These are phyloP conservation scores for Sphenostylis stenocarpa DNA, from an alignment of 306 rosid genomes.

Conservation along the genomic window DNA sequence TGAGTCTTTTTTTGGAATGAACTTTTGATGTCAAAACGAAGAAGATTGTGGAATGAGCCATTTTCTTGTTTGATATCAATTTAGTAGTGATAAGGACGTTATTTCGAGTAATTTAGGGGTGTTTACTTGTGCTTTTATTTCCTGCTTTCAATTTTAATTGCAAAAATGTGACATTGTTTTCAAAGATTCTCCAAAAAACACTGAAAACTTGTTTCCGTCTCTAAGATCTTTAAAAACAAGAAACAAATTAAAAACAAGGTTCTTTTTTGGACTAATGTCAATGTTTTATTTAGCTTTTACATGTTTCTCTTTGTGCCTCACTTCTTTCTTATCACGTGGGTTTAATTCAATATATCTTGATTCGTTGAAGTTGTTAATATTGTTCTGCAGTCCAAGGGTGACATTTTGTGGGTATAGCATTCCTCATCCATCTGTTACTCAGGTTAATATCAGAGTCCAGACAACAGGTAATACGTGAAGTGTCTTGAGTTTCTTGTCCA, in stretches of 20 bases:
- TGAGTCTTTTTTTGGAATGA: background rate
- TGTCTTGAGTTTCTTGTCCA: background rate
- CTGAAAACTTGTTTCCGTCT: too few species aligned
- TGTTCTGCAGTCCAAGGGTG: constrained; percentile 69
- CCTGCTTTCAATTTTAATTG: too few species aligned
- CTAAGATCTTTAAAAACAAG: too few species aligned
- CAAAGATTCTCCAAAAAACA: too few species aligned
- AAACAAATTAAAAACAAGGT: too few species aligned
- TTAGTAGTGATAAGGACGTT: background rate
- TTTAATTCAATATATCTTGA: constrained; percentile 15
- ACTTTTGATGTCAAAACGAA: background rate
- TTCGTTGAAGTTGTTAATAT: background rate
- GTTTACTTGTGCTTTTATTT: too few species aligned
- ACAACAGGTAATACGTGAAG: constrained; percentile 54
- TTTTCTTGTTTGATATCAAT: background rate
- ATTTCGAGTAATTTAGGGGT: background rate
- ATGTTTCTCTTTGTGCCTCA: background rate
- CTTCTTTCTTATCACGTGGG: background rate
- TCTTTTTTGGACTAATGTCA: background rate
- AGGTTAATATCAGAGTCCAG: constrained; percentile 80
- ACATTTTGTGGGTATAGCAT: constrained; percentile 80
- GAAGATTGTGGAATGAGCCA: too few species aligned
- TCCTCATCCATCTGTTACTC: constrained; percentile 89
- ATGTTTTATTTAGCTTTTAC: background rate
- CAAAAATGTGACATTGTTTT: too few species aligned